Evolutionary conservation across 345 rosid genomes (phyloP).

Genomic region (Iberis pinnata): DNA sequence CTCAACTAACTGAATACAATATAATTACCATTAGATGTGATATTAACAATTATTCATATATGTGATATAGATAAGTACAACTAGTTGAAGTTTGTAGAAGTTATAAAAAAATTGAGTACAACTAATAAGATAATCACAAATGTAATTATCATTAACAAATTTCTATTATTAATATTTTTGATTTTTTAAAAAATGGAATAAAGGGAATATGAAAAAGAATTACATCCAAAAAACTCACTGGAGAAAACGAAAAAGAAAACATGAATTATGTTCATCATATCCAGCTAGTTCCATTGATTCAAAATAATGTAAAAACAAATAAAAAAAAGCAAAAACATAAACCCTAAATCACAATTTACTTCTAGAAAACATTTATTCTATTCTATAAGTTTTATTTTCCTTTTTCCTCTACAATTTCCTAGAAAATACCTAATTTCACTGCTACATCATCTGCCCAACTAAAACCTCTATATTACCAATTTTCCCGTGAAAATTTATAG

Average conservation of each 20-base stretch:
- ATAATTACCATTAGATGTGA: too few species aligned
- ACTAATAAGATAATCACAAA: too few species aligned
- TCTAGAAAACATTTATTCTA: conserved; percentile 12
- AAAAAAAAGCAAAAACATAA: background rate
- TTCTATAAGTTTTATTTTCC: background rate
- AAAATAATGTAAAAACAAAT: background rate
- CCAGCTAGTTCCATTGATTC: conserved; percentile 13
- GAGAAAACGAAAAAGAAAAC: conserved; percentile 7
- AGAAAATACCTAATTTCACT: background rate
- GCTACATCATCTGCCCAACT: conserved; percentile 14
- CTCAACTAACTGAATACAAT: too few species aligned
- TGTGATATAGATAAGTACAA: too few species aligned
- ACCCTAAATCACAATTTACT: conserved; percentile 20
- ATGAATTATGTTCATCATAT: conserved; percentile 22
- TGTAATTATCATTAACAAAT: too few species aligned
- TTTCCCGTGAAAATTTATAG: conserved; percentile 34
- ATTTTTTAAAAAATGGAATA: too few species aligned
- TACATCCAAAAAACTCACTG: too few species aligned
- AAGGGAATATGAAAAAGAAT: too few species aligned
- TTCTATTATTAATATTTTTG: too few species aligned
- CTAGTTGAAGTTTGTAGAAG: too few species aligned
- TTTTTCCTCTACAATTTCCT: background rate
- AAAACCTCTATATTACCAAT: background rate
- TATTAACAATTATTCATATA: too few species aligned
- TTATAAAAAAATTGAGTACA: too few species aligned